Evolutionary conservation across 1,139 yeast species (phyloP).

Genomic region (Hemisphaericaspora xylanilytica): DNA sequence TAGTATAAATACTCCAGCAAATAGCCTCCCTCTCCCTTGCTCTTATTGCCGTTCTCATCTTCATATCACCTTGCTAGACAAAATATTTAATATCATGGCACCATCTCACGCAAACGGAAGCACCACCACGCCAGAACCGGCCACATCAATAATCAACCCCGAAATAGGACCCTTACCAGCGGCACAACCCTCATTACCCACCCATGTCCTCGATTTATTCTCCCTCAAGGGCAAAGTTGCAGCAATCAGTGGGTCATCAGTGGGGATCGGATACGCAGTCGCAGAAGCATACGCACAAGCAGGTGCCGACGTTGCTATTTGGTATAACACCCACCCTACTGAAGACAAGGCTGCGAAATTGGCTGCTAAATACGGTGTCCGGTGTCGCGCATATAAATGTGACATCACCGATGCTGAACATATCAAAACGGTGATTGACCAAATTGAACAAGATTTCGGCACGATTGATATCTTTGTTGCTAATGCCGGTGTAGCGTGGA

Average conservation of each 20-base stretch:
- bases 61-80: too few relatives aligned
- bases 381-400: constrained; percentile 35
- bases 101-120: background rate
- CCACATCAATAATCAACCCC: constrained; percentile 28
- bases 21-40: too few relatives aligned
- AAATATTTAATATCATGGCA: too few relatives aligned
- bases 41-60: too few relatives aligned
- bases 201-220: constrained; percentile 38
- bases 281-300: constrained; percentile 48
- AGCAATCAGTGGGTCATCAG: constrained; percentile 44
- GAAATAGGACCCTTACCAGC: constrained; percentile 43
- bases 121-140: background rate
- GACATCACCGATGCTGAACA: constrained; percentile 42
- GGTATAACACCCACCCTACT: constrained; percentile 38
- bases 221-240: constrained; percentile 37
- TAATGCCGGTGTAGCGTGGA: constrained; percentile 52
- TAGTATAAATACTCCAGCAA: too few relatives aligned
- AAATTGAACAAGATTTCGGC: constrained; percentile 34
- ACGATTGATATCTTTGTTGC: constrained; percentile 51
- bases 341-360: constrained; percentile 25
- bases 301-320: constrained; percentile 43
- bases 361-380: constrained; percentile 26
- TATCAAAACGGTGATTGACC: constrained; percentile 33
- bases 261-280: constrained; percentile 46
- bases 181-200: constrained; percentile 31